These are phyloP conservation scores for Triglochin maritima DNA, from an alignment of 106 monocot species.

Conservation along the genomic window DNA sequence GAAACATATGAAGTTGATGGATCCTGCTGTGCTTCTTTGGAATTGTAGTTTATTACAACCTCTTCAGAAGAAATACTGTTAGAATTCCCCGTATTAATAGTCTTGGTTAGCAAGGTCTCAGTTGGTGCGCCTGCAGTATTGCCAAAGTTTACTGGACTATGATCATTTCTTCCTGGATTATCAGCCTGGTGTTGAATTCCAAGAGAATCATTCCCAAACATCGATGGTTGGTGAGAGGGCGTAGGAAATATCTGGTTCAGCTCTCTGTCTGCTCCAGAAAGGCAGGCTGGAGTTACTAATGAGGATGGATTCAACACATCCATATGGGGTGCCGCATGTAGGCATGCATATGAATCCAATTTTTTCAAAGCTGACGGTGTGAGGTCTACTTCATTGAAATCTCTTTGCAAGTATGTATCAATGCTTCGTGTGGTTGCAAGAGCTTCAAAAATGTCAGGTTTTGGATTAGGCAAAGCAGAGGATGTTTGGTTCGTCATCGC, in stretches of 20 bases:
- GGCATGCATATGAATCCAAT: constrained; percentile 25
- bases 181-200: constrained; percentile 30
- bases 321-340: constrained; percentile 37
- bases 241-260: constrained; percentile 46
- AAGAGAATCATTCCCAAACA: constrained; percentile 32
- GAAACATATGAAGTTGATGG: constrained; percentile 71
- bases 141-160: constrained; percentile 68
- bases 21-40: constrained; percentile 74
- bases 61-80: constrained; percentile 41
- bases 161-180: constrained; percentile 54
- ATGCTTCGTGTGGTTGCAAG: constrained; percentile 10
- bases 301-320: constrained; percentile 82
- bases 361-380: constrained; percentile 27
- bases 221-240: constrained; percentile 39
- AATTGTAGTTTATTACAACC: constrained; percentile 36
- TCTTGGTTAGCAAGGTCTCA: constrained; percentile 40
- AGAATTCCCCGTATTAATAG: constrained; percentile 38
- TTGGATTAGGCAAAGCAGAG: constrained; percentile 24
- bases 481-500: constrained; percentile 24
- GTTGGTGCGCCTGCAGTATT: constrained; percentile 32
- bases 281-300: constrained; percentile 67
- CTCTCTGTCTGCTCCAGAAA: constrained; percentile 49
- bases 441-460: constrained; percentile 31
- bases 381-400: constrained; percentile 35
- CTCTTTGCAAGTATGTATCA: constrained; percentile 36